phyloP scores from a whole-genome alignment of 2,329 filamentous ascomycete genomes.

The Lanzia echinophila region DNA sequence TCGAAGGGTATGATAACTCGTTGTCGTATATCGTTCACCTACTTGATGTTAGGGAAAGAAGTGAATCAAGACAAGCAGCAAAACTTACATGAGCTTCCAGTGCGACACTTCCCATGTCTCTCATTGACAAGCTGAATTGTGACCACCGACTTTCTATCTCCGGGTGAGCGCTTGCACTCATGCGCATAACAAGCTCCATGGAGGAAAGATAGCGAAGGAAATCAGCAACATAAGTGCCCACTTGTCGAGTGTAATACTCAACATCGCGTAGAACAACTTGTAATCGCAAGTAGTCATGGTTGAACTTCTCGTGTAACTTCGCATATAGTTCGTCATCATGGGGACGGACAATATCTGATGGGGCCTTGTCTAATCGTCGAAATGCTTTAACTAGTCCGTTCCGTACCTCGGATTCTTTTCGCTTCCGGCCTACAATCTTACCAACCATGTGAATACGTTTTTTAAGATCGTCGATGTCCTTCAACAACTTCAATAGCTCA shows the following conservation, averaged over 20 bases:
- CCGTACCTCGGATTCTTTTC: constrained; percentile 82
- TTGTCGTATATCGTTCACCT: constrained; percentile 63
- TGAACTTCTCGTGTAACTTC: constrained; percentile 76
- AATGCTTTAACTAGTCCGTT: constrained; percentile 84
- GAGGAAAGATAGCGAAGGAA: constrained; percentile 75
- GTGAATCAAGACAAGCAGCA: neutral
- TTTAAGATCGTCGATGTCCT: constrained; percentile 92
- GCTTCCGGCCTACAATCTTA: constrained; percentile 74
- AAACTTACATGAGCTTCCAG: constrained; percentile 73
- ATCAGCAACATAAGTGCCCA: constrained; percentile 70
- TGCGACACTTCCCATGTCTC: constrained; percentile 76
- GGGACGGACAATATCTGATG: constrained; percentile 66
- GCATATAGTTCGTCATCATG: constrained; percentile 74
- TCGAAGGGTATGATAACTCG: constrained; percentile 82
- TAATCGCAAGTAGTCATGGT: constrained; percentile 84
- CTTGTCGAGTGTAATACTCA: constrained; percentile 83
- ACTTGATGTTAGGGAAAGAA: constrained; percentile 12
- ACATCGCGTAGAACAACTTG: constrained; percentile 84
- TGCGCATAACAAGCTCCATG: constrained; percentile 76
- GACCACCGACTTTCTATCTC: constrained; percentile 94
- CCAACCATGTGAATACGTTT: constrained; percentile 90
- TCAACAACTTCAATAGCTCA: constrained; percentile 57
- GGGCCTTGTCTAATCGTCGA: constrained; percentile 47
- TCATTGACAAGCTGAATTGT: constrained; percentile 78
- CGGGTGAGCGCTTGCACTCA: constrained; percentile 67